A percentile compares a stretch with the other conserved stretches of the same genome.
Evolutionary conservation across 106 monocot genomes (phyloP).

Genomic region (Allium cepa): DNA sequence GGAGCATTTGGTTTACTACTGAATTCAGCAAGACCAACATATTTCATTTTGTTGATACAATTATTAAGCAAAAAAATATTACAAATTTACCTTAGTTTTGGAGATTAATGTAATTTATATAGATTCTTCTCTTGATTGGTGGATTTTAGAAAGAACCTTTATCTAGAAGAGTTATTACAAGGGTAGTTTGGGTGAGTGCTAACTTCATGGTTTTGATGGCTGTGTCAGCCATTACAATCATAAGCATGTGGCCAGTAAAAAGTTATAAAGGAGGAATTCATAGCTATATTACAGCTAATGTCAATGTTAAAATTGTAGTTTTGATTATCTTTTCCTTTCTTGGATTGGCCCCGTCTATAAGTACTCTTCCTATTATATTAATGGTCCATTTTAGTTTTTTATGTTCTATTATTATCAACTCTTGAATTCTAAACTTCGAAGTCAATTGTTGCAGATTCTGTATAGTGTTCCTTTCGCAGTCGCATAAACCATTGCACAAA

Average conservation of each 20-base stretch:
- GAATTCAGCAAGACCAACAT: slow-evolving; percentile 58
- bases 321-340: slow-evolving; percentile 33
- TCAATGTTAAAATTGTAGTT: slow-evolving; percentile 18
- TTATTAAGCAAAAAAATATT: neutral
- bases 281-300: neutral
- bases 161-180: slow-evolving; percentile 32
- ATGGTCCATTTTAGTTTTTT: too few relatives aligned
- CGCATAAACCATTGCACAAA: slow-evolving; percentile 31
- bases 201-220: slow-evolving; percentile 40
- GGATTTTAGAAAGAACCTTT: slow-evolving; percentile 49
- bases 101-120: neutral
- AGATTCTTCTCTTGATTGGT: slow-evolving; percentile 56
- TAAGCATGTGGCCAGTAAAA: slow-evolving; percentile 9
- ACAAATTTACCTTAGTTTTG: neutral
- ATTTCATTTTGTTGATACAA: neutral
- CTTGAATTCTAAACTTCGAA: too few relatives aligned
- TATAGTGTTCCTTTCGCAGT: slow-evolving; percentile 46
- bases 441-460: too few relatives aligned
- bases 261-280: neutral
- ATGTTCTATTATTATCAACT: too few relatives aligned
- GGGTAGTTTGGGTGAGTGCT: slow-evolving; percentile 43
- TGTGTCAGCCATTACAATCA: slow-evolving; percentile 28
- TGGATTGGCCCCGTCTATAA: slow-evolving; percentile 36
- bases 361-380: neutral
- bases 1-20: slow-evolving; percentile 86